Conservation (phyloP, 2,329 filamentous ascomycete species). For the Mycosphaerella sp. region DNA sequence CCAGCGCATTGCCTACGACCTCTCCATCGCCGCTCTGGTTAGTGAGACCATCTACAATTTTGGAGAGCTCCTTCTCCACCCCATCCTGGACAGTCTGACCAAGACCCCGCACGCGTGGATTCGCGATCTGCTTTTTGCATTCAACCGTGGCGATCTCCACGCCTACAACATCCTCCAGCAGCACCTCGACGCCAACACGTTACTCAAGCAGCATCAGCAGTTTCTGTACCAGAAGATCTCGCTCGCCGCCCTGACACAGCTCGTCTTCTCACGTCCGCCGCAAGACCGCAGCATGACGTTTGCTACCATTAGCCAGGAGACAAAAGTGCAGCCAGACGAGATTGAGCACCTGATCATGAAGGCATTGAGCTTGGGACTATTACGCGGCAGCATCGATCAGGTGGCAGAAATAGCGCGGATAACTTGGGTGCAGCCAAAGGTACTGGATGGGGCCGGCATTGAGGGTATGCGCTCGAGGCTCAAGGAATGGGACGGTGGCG, state of each 20-base stretch:
- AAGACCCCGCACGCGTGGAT: slow-evolving; percentile 78
- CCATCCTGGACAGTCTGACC: slow-evolving; percentile 79
- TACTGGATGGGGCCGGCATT: slow-evolving; percentile 92
- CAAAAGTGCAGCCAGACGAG: slow-evolving; percentile 81
- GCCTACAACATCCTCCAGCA: slow-evolving; percentile 71
- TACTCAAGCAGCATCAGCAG: slow-evolving; percentile 70
- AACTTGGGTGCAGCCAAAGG: slow-evolving; percentile 98
- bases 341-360: slow-evolving; percentile 99
- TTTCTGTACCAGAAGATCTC: slow-evolving; percentile 98
- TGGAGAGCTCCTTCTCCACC: slow-evolving; percentile 94
- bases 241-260: slow-evolving; percentile 89
- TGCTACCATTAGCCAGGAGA: slow-evolving; percentile 78
- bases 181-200: slow-evolving; percentile 68
- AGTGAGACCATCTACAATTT: slow-evolving; percentile 99
- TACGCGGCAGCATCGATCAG: slow-evolving; percentile 92
- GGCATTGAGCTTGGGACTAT: slow-evolving; percentile 84
- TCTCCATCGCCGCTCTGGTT: slow-evolving; percentile 84
- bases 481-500: slow-evolving; percentile 91
- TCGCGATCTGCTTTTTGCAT: slow-evolving; percentile 91
- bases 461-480: slow-evolving; percentile 82
- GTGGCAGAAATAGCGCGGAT: slow-evolving; percentile 91
- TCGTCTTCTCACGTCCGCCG: slow-evolving; percentile 89
- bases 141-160: slow-evolving; percentile 88
- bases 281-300: slow-evolving; percentile 96
- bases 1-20: slow-evolving; percentile 79